Evolutionary conservation across 371 early-diverging fungal species (phyloP), one percentile per base, ranked within the genome.

Genomic region (Rhizopus delemar): DNA sequence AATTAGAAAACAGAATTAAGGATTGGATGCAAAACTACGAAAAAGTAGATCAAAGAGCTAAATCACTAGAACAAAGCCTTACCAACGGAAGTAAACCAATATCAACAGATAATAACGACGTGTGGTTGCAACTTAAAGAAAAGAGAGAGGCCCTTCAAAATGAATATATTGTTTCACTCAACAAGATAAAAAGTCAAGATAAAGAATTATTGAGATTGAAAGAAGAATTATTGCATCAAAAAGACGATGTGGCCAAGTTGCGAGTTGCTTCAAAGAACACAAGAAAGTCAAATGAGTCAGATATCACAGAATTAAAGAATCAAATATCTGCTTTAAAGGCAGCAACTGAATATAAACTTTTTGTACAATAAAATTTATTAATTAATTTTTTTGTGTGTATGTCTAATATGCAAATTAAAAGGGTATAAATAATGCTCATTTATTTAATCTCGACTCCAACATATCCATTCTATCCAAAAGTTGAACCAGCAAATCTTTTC

Each of bases 1-100:
- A 77, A 8, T 66, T 91, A 46, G 93, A 92, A 63, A 74, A 54
- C 11, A 88, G 89, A 65, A 77, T 89, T 41, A 69, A 70, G n/a
- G 55, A 63, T 31, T 91, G 90, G 91, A 88, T 84, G 60, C 88
- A 91, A 32, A 84, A 87, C 62, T 90, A 85, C 66, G 84, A 86
- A 38, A 70, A 73, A 34, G 62, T 80, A 58, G 80, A 81, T 51
- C 68, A 68, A 56, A 80, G 75, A 57, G 77, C 81, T 35, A 82
- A 80, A 69, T 74, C 77, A 32, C 62, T 82, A 38, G 78, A 77
- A n/a, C 68, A 45, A 50, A 63, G 68, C 46, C 59, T 78, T n/a
- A 43, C n/a, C 5, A 22, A 22, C 22, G n/a, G 15, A 38, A 82
- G 82, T 62, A 83, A 81, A 51, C 71, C 83, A 8, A 69, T 76